These are phyloP conservation scores for Candida tropicalis DNA, from an alignment of 1,139 yeast genomes.

Conservation along the genomic window DNA sequence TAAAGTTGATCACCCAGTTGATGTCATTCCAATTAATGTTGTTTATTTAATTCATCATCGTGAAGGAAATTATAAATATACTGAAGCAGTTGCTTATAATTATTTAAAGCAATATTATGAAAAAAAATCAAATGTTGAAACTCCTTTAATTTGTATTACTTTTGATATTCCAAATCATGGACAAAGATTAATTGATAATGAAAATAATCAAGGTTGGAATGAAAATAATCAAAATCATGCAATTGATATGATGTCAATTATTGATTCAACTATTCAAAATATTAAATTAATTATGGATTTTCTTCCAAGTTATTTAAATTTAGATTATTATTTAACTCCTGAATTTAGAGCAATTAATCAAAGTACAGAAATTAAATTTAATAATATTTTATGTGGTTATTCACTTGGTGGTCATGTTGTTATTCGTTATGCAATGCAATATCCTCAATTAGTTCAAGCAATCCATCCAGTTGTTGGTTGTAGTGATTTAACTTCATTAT, in stretches of 20 bases:
- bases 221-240: slow-evolving; percentile 49
- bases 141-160: slow-evolving; percentile 50
- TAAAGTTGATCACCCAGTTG: slow-evolving; percentile 17
- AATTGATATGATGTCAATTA: slow-evolving; percentile 51
- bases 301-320: slow-evolving; percentile 47
- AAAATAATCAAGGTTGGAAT: slow-evolving; percentile 46
- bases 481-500: slow-evolving; percentile 44
- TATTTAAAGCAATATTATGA: slow-evolving; percentile 30
- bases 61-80: slow-evolving; percentile 27
- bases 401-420: slow-evolving; percentile 66
- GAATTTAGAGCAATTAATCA: slow-evolving; percentile 23
- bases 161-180: slow-evolving; percentile 71
- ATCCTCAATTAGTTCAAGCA: slow-evolving; percentile 40
- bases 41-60: slow-evolving; percentile 46
- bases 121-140: slow-evolving; percentile 18
- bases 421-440: slow-evolving; percentile 47
- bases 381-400: slow-evolving; percentile 51
- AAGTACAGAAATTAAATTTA: slow-evolving; percentile 21
- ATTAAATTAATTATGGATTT: slow-evolving; percentile 49
- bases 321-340: slow-evolving; percentile 31
- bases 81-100: slow-evolving; percentile 36
- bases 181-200: slow-evolving; percentile 36
- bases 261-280: slow-evolving; percentile 56
- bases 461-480: slow-evolving; percentile 53
- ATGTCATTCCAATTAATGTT: slow-evolving; percentile 38